Percentiles rank a stretch among this genome's conserved stretches.
phyloP scores from a whole-genome alignment of 2,329 filamentous ascomycete genomes.

The Elsinoe arachidis region DNA sequence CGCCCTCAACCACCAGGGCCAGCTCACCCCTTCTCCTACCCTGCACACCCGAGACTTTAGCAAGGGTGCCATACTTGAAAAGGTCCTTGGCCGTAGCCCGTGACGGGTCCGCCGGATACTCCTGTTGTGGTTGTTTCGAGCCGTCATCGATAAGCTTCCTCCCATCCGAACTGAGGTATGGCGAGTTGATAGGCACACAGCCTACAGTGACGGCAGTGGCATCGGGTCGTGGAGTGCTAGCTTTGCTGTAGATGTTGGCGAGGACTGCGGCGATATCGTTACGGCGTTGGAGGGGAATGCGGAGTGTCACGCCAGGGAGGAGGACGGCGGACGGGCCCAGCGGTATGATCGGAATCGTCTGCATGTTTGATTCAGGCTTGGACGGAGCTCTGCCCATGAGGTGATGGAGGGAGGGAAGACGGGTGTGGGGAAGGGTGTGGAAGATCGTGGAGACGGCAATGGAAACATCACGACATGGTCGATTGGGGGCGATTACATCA shows the following conservation, averaged over 20 bases:
- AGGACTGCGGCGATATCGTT: constrained; percentile 84
- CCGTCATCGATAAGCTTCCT: constrained; percentile 64
- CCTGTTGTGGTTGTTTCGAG: constrained; percentile 31
- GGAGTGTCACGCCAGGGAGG: constrained; percentile 74
- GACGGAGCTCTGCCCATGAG: constrained; percentile 13
- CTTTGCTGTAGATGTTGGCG: constrained; percentile 72
- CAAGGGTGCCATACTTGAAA: constrained; percentile 71
- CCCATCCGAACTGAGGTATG: constrained; percentile 63
- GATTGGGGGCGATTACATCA: background rate
- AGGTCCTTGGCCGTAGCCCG: constrained; percentile 51
- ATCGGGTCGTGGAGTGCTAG: constrained; percentile 54
- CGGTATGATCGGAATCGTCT: constrained; percentile 63
- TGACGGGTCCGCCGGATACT: constrained; percentile 47
- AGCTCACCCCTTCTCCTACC: constrained; percentile 51
- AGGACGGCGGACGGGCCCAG: constrained; percentile 73
- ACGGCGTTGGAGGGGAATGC: constrained; percentile 73
- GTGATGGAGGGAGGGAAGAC: background rate
- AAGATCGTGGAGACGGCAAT: constrained; percentile 4
- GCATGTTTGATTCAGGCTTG: constrained; percentile 4
- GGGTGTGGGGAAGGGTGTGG: background rate
- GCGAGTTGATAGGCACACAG: constrained; percentile 77
- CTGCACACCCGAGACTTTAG: constrained; percentile 42
- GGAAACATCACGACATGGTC: constrained; percentile 1
- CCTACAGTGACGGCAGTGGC: constrained; percentile 67
- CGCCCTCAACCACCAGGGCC: constrained; percentile 76